Evolutionary conservation across 352 stramenopile genomes (phyloP), one percentile per base, ranked within the genome.

Genomic region (Aphanomyces stellatus): DNA sequence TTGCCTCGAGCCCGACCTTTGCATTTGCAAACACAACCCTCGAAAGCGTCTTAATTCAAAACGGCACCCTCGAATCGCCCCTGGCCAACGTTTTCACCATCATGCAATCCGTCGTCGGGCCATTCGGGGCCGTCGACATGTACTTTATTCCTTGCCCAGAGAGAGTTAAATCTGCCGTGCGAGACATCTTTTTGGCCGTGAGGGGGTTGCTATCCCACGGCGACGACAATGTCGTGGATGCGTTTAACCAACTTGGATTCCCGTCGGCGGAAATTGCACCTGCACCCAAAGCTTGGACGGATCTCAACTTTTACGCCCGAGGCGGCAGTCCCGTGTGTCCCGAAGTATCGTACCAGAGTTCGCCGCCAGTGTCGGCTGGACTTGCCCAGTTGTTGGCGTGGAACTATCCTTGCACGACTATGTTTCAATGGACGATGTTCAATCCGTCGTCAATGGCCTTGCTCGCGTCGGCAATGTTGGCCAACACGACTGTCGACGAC

Each of bases 81-180:
- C 37, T 63, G 41, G 55, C 19, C 13, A 15, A 17, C 24, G 55
- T 17, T 8, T 42, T 63, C 17, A 10, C 41, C 7, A n/a, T 63
- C 19, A 10, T 63, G 19, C 25, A 24, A 1, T 35, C 22, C 13
- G 24, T 31, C n/a, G 13, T 63, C 7, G 55, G 55, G 1, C 55
- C 55, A 31, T 63, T 63, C 51, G 55, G 55, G 7, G 7, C 19
- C 6, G 55, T 63, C 30, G 51, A 28, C 19, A 63, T 63, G 55
- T 28, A 31, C 13, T 28, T 17, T 15, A 24, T 53, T 7, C 19
- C 55, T n/a, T 69, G 22, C 35, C 40, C 62, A 5, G 10, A 37
- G 11, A 15, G 33, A 13, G 8, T 57, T 1, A 37, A 11, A 13
- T 19, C 11, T 34, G 19, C 30, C 6, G 17, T 57, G 10, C 30